Conservation (phyloP, 306 rosid species). For the Spatholobus suberectus region DNA sequence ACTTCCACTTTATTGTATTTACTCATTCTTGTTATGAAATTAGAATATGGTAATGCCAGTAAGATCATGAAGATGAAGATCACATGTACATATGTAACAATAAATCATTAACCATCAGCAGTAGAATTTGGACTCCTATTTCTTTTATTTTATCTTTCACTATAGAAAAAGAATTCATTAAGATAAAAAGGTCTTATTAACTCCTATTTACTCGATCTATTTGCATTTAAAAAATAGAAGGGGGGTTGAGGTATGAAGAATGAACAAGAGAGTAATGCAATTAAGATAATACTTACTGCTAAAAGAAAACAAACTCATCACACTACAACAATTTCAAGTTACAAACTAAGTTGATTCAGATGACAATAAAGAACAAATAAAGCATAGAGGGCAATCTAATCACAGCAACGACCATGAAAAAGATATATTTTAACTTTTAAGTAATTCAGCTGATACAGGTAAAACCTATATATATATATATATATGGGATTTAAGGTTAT, state of each 20-base stretch:
- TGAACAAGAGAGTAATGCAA: conserved; percentile 21
- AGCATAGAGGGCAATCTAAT: not conserved
- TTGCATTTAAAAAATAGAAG: not conserved
- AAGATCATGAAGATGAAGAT: conserved; percentile 27
- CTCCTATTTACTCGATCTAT: conserved; percentile 13
- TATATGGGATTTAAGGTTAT: no score
- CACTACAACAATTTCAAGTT: not conserved
- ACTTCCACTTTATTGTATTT: conserved; percentile 83
- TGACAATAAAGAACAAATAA: not conserved
- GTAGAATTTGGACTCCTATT: not conserved
- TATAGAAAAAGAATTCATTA: not conserved
- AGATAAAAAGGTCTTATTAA: not conserved
- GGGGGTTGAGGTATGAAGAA: not conserved
- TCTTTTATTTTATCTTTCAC: not conserved
- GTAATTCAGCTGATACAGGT: conserved; percentile 17
- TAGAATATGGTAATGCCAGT: conserved; percentile 13
- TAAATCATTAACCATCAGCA: conserved; percentile 15
- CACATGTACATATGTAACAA: not conserved
- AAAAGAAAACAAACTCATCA: not conserved
- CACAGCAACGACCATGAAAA: conserved; percentile 8
- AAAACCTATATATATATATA: not conserved
- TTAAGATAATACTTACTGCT: not conserved
- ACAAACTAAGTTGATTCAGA: conserved; percentile 20
- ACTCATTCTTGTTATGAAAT: conserved; percentile 65
- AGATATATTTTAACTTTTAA: not conserved